Percentiles rank a stretch among this genome's conserved stretches.
phyloP scores from a whole-genome alignment of 768 basidiomycete genomes.

The Cystofilobasidium capitatum region DNA sequence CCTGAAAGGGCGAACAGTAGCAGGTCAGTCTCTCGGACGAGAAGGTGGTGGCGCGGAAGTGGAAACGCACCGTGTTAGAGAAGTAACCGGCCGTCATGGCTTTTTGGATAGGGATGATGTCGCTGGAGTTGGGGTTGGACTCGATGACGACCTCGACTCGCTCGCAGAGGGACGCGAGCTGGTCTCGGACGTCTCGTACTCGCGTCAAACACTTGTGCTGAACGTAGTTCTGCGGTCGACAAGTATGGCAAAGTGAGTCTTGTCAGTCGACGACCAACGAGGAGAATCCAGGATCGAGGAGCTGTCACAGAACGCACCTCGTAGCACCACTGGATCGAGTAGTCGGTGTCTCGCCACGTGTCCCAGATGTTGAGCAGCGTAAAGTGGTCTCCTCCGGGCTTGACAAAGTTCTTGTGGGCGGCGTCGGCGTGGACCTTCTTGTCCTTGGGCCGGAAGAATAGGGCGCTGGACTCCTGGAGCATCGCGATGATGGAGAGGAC shows the following conservation, averaged over 20 bases:
- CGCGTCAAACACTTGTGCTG: conserved; percentile 90
- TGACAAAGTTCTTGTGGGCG: conserved; percentile 92
- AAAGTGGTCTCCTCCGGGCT: conserved; percentile 93
- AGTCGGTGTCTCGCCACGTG: conserved; percentile 97
- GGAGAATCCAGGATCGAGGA: not conserved
- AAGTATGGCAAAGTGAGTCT: not conserved
- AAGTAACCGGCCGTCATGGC: conserved; percentile 80
- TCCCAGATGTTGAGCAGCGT: conserved; percentile 97
- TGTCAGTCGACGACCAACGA: not conserved
- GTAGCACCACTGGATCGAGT: conserved; percentile 89
- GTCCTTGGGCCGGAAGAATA: conserved; percentile 96
- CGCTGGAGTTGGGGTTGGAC: conserved; percentile 81
- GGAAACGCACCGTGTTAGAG: conserved; percentile 25
- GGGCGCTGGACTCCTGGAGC: conserved; percentile 87
- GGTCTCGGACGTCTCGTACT: conserved; percentile 91
- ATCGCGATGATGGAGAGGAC: conserved; percentile 93
- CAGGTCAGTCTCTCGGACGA: not conserved
- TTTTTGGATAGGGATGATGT: conserved; percentile 88
- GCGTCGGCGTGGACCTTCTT: conserved; percentile 96
- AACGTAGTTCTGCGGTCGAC: conserved; percentile 49
- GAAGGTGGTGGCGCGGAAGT: not conserved
- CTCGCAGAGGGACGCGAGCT: conserved; percentile 89
- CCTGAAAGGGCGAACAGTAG: conserved; percentile 44
- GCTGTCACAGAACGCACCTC: conserved; percentile 59
- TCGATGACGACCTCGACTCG: conserved; percentile 86